phyloP scores from a whole-genome alignment of 306 rosid species.

The Senna tora region DNA sequence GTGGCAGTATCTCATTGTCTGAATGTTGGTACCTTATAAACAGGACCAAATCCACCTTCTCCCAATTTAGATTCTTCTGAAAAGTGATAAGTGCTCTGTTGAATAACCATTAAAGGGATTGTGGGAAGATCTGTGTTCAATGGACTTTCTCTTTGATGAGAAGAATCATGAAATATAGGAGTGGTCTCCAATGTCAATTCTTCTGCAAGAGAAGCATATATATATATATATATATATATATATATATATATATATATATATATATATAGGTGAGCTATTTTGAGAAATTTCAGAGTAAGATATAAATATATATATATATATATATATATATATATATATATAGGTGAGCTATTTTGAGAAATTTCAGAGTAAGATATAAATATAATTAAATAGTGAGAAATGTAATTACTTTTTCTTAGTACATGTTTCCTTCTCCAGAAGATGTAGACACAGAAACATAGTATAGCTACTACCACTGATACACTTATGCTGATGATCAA shows the following conservation, averaged over 20 bases:
- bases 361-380: too few species aligned
- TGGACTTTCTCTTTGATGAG: constrained; percentile 27
- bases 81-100: constrained; percentile 41
- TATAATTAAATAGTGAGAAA: not conserved
- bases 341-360: not conserved
- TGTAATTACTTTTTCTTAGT: not conserved
- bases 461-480: not conserved
- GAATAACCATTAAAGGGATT: constrained; percentile 35
- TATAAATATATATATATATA: not conserved
- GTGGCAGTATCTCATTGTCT: too few species aligned
- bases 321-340: too few species aligned
- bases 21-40: constrained; percentile 64
- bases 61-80: constrained; percentile 54
- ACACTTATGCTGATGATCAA: not conserved
- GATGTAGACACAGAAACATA: not conserved
- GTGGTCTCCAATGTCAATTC: not conserved
- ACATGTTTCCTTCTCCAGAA: not conserved
- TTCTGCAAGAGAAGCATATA: not conserved
- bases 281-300: not conserved
- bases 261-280: not conserved
- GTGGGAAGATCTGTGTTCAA: constrained; percentile 36
- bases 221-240: not conserved
- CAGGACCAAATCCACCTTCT: constrained; percentile 71
- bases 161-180: not conserved
- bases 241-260: too few species aligned